phyloP scores from a whole-genome alignment of 2,329 filamentous ascomycete species.

The Pleoardoris graminearum region DNA sequence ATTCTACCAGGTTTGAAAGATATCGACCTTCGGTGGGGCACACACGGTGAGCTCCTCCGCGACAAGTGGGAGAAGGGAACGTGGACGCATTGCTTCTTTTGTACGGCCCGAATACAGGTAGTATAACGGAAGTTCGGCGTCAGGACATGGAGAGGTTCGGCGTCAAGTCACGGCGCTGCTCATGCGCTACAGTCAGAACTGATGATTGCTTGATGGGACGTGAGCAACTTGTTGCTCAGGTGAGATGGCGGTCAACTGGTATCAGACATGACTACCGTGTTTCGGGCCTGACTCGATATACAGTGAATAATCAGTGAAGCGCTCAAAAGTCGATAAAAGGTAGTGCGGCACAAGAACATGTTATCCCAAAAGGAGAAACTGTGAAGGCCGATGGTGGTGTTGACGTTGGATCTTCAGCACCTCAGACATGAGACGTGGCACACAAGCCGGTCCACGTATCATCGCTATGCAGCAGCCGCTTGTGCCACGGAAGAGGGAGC shows the following conservation, averaged over 20 bases:
- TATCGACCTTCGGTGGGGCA: constrained; percentile 21
- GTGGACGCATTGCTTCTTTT: constrained; percentile 14
- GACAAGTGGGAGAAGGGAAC: constrained; percentile 15
- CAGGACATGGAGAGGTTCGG: constrained; percentile 14
- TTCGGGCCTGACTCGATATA: too few relatives aligned
- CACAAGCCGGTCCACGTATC: constrained; percentile 13
- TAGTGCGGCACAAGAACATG: not conserved
- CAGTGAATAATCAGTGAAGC: not conserved
- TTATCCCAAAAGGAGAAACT: not conserved
- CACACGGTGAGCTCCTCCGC: constrained; percentile 16
- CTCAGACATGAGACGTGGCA: constrained; percentile 35
- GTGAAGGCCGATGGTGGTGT: not conserved
- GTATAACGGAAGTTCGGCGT: constrained; percentile 10
- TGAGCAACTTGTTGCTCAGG: too few relatives aligned
- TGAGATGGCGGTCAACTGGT: too few relatives aligned
- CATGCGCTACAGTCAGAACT: not conserved
- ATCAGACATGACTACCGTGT: too few relatives aligned
- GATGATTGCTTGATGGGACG: too few relatives aligned
- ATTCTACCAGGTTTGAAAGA: constrained; percentile 40
- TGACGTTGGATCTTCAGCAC: constrained; percentile 18
- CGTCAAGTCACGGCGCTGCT: constrained; percentile 10
- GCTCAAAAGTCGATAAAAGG: not conserved
- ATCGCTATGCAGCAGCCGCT: constrained; percentile 23
- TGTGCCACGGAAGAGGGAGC: constrained; percentile 4
- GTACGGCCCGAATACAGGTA: constrained; percentile 14